These are phyloP conservation scores for Madurella mycetomatis DNA, from an alignment of 2,329 filamentous ascomycete genomes.

Conservation along the genomic window DNA sequence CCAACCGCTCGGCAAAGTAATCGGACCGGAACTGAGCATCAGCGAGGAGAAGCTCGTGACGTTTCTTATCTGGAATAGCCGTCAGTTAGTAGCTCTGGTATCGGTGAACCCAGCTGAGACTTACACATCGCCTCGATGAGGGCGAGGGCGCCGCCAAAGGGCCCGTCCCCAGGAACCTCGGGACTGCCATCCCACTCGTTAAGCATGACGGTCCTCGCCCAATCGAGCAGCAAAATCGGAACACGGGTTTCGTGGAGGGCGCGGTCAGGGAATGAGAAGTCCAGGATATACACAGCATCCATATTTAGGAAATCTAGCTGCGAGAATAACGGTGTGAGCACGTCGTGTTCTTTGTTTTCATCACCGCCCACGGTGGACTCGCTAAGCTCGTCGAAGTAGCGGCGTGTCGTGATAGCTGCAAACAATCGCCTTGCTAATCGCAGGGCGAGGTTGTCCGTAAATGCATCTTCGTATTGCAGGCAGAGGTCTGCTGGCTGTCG, in stretches of 20 bases:
- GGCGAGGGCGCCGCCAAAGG: conserved; percentile 72
- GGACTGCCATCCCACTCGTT: conserved; percentile 76
- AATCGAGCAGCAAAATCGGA: conserved; percentile 60
- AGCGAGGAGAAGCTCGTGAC: conserved; percentile 59
- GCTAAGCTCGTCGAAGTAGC: conserved; percentile 46
- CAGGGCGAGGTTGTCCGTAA: conserved; percentile 57
- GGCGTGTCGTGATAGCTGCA: conserved; percentile 50
- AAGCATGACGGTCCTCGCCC: conserved; percentile 69
- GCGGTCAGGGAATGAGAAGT: conserved; percentile 49
- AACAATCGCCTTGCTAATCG: conserved; percentile 56
- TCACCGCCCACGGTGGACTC: conserved; percentile 34
- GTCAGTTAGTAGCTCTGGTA: conserved; percentile 1
- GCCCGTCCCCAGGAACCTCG: conserved; percentile 62
- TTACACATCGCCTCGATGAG: conserved; percentile 69
- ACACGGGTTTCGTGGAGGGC: conserved; percentile 53
- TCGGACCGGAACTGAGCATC: conserved; percentile 69
- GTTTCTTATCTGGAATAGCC: conserved; percentile 50
- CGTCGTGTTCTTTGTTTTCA: conserved; percentile 33
- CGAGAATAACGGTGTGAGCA: conserved; percentile 46
- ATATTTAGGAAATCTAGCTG: conserved; percentile 51
- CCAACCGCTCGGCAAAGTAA: conserved; percentile 70
- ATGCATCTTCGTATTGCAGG: conserved; percentile 59
- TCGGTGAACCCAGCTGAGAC: conserved; percentile 28
- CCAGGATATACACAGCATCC: conserved; percentile 41
- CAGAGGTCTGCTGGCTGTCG: conserved; percentile 47